These are phyloP conservation scores for Chlamydomonas sp. DNA, from an alignment of 139 green algal species.

Conservation along the genomic window DNA sequence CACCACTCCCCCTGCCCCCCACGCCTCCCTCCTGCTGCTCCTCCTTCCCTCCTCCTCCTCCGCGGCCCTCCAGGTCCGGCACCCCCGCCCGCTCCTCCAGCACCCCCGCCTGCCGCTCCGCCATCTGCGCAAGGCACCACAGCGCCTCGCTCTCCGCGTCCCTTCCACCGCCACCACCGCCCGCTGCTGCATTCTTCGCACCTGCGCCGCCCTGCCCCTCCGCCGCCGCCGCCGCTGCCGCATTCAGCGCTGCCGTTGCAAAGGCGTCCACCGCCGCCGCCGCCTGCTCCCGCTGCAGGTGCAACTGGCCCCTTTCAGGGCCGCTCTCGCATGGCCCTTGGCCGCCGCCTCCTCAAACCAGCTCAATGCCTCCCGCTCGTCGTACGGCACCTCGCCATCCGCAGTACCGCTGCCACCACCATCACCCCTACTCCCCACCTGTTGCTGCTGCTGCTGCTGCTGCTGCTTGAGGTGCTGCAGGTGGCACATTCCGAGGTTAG, in stretches of 20 bases:
- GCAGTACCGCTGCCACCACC: neutral
- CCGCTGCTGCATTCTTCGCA: neutral
- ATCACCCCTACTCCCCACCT: neutral
- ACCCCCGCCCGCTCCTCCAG: conserved; percentile 1
- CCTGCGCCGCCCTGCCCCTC: neutral
- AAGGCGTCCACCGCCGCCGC: conserved; percentile 29
- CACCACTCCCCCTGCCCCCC: no score
- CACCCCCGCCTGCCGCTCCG: conserved; percentile 27
- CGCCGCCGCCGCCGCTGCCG: neutral
- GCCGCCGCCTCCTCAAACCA: conserved; percentile 13
- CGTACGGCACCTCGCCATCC: neutral
- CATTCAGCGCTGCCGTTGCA: neutral
- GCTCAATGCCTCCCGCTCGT: conserved; percentile 5
- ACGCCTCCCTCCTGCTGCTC: neutral
- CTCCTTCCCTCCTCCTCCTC: neutral
- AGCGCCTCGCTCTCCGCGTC: conserved; percentile 23
- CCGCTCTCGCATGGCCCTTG: neutral
- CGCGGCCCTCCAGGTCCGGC: no score
- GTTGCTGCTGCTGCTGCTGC: neutral
- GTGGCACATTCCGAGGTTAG: conserved; percentile 26
- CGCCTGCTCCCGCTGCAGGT: conserved; percentile 3
- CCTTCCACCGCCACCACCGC: neutral
- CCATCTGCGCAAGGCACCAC: conserved; percentile 40
- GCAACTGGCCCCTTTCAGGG: conserved; percentile 12
- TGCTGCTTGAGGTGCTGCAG: conserved; percentile 20